phyloP scores from a whole-genome alignment of 805 yeast species.

The Ogataea saltuana region DNA sequence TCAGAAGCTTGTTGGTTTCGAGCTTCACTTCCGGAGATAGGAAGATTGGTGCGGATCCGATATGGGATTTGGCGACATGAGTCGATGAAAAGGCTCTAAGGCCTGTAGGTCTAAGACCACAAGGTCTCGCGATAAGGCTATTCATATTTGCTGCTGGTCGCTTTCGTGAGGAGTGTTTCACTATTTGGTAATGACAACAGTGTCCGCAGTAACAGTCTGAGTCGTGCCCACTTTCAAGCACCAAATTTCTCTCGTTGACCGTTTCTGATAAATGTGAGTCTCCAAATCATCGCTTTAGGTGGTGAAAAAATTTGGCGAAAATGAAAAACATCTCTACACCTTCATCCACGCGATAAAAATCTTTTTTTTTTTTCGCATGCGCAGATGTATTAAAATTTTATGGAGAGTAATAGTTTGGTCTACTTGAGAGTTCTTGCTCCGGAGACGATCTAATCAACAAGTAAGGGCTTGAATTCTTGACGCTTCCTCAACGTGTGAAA shows the following conservation, averaged over 20 bases:
- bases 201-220: background rate
- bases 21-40: conserved; percentile 62
- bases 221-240: too few relatives aligned
- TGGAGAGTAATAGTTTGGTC: background rate
- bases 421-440: too few relatives aligned
- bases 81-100: conserved; percentile 35
- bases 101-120: conserved; percentile 3
- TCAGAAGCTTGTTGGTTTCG: conserved; percentile 47
- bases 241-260: background rate
- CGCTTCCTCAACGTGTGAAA: background rate
- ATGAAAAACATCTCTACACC: conserved; percentile 1
- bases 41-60: conserved; percentile 79
- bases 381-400: conserved; percentile 10
- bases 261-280: background rate
- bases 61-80: conserved; percentile 50
- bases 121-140: background rate
- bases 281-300: background rate
- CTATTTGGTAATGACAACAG: background rate
- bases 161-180: background rate
- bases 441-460: too few relatives aligned
- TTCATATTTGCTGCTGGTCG: background rate
- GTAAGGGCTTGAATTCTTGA: too few relatives aligned
- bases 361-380: conserved; percentile 7
- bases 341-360: background rate
- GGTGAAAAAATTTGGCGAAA: background rate